Evolutionary conservation across 1,139 yeast genomes (phyloP), one percentile per base, ranked within the genome.

Genomic region (Chernovozyma sophiae-reginae): DNA sequence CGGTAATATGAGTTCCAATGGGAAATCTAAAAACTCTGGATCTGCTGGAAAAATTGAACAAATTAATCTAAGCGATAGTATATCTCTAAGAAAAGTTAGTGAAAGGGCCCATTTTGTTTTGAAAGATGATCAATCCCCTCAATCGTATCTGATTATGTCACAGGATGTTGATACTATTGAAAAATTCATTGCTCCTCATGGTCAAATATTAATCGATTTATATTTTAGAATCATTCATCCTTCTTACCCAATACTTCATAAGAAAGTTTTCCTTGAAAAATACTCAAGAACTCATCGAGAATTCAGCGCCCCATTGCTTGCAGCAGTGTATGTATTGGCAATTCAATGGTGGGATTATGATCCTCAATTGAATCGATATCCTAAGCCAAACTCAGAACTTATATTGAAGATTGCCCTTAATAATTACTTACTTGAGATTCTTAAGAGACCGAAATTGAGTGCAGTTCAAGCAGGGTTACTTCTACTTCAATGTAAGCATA

Each of bases 291-390:
- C 92, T 1, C 87, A 82, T 52, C 66, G 87, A 37, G 94, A 84
- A 53, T 76, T 84, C 47, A 79, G 86, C 39, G 89, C 92, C 0
- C 89, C 92, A 0, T 58, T 84, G 35, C 60, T 84, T 32, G 90
- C 92, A 1, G 81, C 89, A 0, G 87, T 84, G 2, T 84, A 84
- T 51, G 79, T 81, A 3, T 60, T 84, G 37, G 87, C 92, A 0
- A 72, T 81, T 29, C 87, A 82, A 55, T 83, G 90, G 86, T 83
- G 92, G 92, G 89, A 83, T 47, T 80, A 80, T 48, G 92, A 83
- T 49, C 84, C 89, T 2, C 78, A 72, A 39, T 60, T 83, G 37
- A 79, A 80, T 34, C 62, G 74, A 37, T 76, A 72, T 39, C 78
- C 84, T 0, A 82, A 81, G 48, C 92, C 92, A 0, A 79, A 81